Evolutionary conservation across 2,329 filamentous ascomycete genomes (phyloP), one percentile per base, ranked within the genome.

Genomic region (Fusarium mangiferae): DNA sequence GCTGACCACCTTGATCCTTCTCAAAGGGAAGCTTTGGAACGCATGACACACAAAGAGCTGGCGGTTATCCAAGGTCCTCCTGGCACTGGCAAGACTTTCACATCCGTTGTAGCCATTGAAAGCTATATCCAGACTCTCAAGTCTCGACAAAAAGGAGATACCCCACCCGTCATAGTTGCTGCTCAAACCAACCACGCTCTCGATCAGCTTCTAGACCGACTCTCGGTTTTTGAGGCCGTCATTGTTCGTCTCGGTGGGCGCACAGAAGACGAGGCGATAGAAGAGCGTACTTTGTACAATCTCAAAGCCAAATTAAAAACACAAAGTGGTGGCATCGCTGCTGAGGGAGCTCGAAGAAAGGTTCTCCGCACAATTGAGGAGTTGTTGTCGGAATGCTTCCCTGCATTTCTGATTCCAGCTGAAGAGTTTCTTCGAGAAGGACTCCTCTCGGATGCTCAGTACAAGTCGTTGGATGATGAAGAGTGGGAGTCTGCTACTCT

Each of bases 171-270:
- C 36, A 87, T 98, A 26, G 86, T 98, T 7, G 89, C 94, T 0
- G 94, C 94, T 13, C 94, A 98, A 77, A 98, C 95, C 0, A 98
- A 98, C 67, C 94, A 98, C 81, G 95, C 95, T 0, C 84, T 98
- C 1, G 95, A 98, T 75, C 95, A 98, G 78, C 85, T 98, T 0
- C 84, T 98, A 0, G 83, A 84, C 2, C 89, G 92, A 62, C 86
- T 94, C 22, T 85, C 90, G 3, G 62, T 76, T 1, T 81, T 80
- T 6, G 92, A 81, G 9, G 70, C 73, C 86, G 87, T 89, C 3
- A 91, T 95, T 65, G 83, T 85, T 15, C 86, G 87, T 6, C 78
- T 89, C 15, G 94, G 94, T 46, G 90, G 91, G 6, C 88, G 93
- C 36, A 93, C 92, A 24, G 88, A 90, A 58, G 91, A 93, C 68